Base-by-base conservation (phyloP, 768 basidiomycete species). In the Cytidiella melzeri region DNA sequence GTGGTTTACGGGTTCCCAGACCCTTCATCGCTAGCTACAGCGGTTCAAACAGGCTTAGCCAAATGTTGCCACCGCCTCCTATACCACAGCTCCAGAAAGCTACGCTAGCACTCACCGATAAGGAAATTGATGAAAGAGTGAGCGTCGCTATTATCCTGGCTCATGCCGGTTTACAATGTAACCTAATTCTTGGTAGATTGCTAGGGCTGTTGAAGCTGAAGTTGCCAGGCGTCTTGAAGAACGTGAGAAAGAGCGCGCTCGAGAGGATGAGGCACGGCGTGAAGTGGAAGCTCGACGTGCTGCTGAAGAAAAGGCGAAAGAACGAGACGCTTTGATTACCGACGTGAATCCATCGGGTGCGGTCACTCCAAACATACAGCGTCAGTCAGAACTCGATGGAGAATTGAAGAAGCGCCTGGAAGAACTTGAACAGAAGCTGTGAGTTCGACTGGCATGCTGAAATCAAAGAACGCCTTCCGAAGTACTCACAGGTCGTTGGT, bases 371-470 rank as follows among this genome's bases (percentile, higher is more conserved):
- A 66, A 83, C 26, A 69, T 86, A 37, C 79, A 75, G 61, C 76
- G 76, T 9, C 83, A 84, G 62, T 76, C 73, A 50, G 85, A 86
- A 57, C 66, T 86, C 48, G 87, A 87, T 57, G 72, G 79, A 43
- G 83, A 86, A 62, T 69, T 88, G 44, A 76, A 79, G 57, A 64
- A 66, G 48, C 75, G 86, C 30, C 69, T 88, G 43, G 71, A 77
- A 39, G 86, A 88, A 54, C 71, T 88, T 27, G 86, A 87, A 69
- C 74, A 72, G 60, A 86, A 81, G 67, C 77, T 83, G 87, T 88
- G 55, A 51, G 84, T 77, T 12, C 28, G 50, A 18, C n/a, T 24
- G 9, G n/a, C n/a, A 3, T 24, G 38, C 23, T 13, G n/a, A 21
- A 19, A n/a, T 52, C 15, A 26, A 1, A 19, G 7, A 30, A 13